These are phyloP conservation scores for Chloris gayana DNA, from an alignment of 176 grass and related monocot species.

Conservation along the genomic window DNA sequence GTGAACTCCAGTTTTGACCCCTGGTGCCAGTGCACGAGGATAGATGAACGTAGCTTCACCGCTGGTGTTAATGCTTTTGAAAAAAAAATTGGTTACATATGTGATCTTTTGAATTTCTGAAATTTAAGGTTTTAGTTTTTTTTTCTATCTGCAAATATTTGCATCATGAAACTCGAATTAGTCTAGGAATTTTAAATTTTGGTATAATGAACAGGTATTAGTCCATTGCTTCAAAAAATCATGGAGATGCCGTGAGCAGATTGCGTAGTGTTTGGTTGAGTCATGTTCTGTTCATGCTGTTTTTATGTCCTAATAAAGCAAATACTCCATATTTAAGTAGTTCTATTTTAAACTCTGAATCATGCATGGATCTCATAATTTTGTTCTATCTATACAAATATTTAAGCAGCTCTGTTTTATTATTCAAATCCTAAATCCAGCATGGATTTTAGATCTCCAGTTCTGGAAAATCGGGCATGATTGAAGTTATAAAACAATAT, in stretches of 20 bases:
- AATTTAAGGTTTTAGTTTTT: neutral
- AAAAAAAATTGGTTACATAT: no score
- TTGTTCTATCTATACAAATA: no score
- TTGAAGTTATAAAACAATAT: neutral
- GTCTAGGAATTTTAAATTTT: no score
- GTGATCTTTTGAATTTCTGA: neutral
- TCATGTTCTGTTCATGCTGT: neutral
- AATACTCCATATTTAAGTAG: constrained; percentile 5
- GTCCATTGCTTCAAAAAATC: neutral
- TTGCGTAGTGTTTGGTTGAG: neutral
- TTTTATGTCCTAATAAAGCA: neutral
- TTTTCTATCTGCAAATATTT: neutral
- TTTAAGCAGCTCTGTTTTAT: no score
- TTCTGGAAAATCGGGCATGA: neutral
- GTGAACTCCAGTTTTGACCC: no score
- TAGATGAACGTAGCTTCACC: no score
- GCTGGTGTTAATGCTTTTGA: no score
- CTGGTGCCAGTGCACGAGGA: no score
- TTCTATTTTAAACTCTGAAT: neutral
- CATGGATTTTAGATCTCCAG: neutral
- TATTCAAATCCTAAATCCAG: neutral
- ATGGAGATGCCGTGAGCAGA: neutral
- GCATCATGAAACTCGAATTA: neutral
- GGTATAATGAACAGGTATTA: no score
- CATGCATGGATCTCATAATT: neutral